Base-by-base conservation (phyloP, 345 rosid genomes). In the Theobroma cacao region DNA sequence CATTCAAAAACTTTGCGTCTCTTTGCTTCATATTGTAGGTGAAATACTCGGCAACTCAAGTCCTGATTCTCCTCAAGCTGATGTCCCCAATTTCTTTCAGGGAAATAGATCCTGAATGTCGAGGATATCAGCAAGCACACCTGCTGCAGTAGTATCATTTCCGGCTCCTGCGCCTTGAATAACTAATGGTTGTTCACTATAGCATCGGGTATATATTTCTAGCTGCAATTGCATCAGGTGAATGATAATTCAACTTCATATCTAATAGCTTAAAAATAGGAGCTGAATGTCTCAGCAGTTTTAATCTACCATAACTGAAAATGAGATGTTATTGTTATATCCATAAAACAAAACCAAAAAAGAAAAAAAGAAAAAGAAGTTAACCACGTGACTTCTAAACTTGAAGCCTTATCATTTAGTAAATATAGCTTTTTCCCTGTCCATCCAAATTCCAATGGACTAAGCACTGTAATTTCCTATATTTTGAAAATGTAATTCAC, bases 151-250 rank as follows among this genome's bases (percentile, higher is more conserved):
- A 0, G 96, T 93, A 71, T 93, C 98, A 50, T 95, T 95, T 18
- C 99, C 99, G 4, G 99, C 98, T 83, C 98, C 99, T 1, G 98
- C 98, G 40, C 98, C 99, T 90, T 95, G 98, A 84, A 93, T 92
- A 78, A 93, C 99, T 80, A 93, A 75, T 3, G 98, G 97, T 77
- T 90, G 92, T 83, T 87, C 86, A 28, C 81, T 83, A 80, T 93
- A 93, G 86, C 99, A 93, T 11, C 98, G 88, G 79, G 85, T 93
- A 75, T 87, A 93, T 83, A 95, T 85, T 86, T 95, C 98, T 71
- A 95, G 84, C 98, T 93, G 88, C 91, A 87, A 18, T 75, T 64
- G 58, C 78, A 77, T 60, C 36, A 33, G 41, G 69, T 31, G 45
- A 76, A 70, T 55, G 38, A 10, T 10, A 24, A 59, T 76, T 20